Base-by-base conservation (phyloP, 2,329 filamentous ascomycete species). In the Didymella lethalis region DNA sequence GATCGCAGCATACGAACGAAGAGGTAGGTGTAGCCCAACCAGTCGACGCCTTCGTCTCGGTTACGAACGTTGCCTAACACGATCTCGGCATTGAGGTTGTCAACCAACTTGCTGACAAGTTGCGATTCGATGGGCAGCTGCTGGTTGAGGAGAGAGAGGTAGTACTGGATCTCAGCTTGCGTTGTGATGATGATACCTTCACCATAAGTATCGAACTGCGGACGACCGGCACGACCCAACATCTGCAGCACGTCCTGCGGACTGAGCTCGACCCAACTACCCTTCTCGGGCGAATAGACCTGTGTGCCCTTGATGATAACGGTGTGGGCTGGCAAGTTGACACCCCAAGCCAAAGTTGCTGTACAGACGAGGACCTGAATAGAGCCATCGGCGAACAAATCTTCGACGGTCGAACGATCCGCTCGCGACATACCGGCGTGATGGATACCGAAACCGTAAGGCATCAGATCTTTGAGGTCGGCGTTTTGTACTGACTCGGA, bases 291-390 rank as follows among this genome's bases (percentile, higher is more conserved):
- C 0, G 95, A 98, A 80, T 99, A 99, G 20, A 99, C 90, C 73
- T 97, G 93, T 0, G 95, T 99, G 54, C 95, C 95, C 80, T 99
- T 99, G 82, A 99, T 99, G 74, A 99, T 94, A 72, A 99, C 95
- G 0, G 95, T 98, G 74, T 99, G 95, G 2, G 95, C 95, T 4
- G 95, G 95, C 73, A 99, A 81, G 78, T 99, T 99, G 74, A 99
- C 95, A 87, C 95, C 95, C 95, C 95, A 99, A 25, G 95, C 95
- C 52, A 99, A 83, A n/a, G 95, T 99, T 38, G 96, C 94, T 38
- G 95, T 99, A 79, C 93, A 98, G 34, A 98, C 94, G 49, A 99
- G 87, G 1, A 99, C 95, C 75, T 97, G 93, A 36, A 99, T 92
- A 31, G 91, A 88, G 62, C 94, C 94, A 74, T 93, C 90, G 44